Evolutionary conservation across 257 asterid genomes (phyloP).

Genomic region (Apocynum venetum): DNA sequence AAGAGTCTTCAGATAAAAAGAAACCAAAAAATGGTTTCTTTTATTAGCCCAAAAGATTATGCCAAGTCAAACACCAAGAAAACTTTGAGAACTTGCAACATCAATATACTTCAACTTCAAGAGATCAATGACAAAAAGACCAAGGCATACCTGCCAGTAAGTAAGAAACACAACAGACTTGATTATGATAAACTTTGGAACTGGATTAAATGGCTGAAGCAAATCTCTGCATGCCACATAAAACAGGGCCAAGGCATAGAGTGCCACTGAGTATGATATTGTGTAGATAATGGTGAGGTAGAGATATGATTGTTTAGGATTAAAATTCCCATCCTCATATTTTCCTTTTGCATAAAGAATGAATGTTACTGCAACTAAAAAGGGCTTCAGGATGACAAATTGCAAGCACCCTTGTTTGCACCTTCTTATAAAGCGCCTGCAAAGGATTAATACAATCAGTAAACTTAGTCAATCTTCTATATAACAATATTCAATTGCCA

Average conservation of each 20-base stretch:
- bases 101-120: neutral
- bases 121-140: neutral
- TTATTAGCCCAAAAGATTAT: neutral
- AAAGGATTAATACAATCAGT: constrained; percentile 9
- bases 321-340: constrained; percentile 91
- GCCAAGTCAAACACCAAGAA: neutral
- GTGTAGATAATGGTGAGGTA: constrained; percentile 94
- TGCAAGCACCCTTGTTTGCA: constrained; percentile 98
- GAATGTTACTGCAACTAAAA: constrained; percentile 68
- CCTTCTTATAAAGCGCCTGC: constrained; percentile 96
- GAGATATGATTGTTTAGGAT: constrained; percentile 80
- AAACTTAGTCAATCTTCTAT: neutral
- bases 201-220: constrained; percentile 97
- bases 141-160: constrained; percentile 80
- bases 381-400: constrained; percentile 95
- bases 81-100: neutral
- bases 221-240: constrained; percentile 92
- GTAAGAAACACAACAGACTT: constrained; percentile 96
- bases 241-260: constrained; percentile 86
- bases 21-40: neutral
- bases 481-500: neutral
- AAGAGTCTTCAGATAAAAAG: neutral
- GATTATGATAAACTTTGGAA: constrained; percentile 89
- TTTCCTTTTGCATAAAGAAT: constrained; percentile 86
- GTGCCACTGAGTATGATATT: constrained; percentile 88